Evolutionary conservation across 352 stramenopile genomes (phyloP), one percentile per base, ranked within the genome.

Genomic region (Pythium guiyangense): DNA sequence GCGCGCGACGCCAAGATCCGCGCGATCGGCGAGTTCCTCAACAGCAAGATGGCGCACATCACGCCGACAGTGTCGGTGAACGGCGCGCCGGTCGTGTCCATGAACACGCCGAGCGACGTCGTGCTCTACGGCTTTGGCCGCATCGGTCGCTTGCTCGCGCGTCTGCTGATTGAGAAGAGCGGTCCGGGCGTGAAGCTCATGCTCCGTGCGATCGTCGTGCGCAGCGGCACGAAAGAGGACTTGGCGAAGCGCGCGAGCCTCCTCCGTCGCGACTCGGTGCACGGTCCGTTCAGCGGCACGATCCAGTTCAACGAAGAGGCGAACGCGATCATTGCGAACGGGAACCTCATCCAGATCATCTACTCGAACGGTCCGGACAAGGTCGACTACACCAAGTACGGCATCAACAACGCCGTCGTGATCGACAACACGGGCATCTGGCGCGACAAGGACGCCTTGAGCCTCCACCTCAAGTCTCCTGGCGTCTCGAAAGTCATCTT

Each of bases 391-490:
- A 88, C 80, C 11, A 71, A 88, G 63, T 90, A 93, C 61, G 84
- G 83, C 60, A 96, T 96, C 63, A 61, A 90, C 49, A 69, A 96
- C 59, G 86, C 87, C 29, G 82, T 96, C 43, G 85, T 96, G n/a
- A 88, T 96, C 60, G 88, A 96, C 63, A 94, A 94, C 71, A 96
- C 88, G 49, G 88, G 86, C 48, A 80, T 76, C 37, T 95, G 80
- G 80, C 79, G 86, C 43, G 82, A 93, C 63, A 72, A 72, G 44
- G 78, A 80, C 22, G 75, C 65, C 0, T 59, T 95, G 10, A 70
- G 72, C 14, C 76, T 87, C 52, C 86, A 96, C 55, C 62, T 93
- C 25, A 78, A 92, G 70, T 85, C 77, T 17, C 78, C 77, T 3
- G 86, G 85, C 50, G 81, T 92, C 1, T 64, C 79, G 34, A 91